These are phyloP conservation scores for Phyllosticta paracitricarpa DNA, from an alignment of 2,329 filamentous ascomycete species.

Conservation along the genomic window DNA sequence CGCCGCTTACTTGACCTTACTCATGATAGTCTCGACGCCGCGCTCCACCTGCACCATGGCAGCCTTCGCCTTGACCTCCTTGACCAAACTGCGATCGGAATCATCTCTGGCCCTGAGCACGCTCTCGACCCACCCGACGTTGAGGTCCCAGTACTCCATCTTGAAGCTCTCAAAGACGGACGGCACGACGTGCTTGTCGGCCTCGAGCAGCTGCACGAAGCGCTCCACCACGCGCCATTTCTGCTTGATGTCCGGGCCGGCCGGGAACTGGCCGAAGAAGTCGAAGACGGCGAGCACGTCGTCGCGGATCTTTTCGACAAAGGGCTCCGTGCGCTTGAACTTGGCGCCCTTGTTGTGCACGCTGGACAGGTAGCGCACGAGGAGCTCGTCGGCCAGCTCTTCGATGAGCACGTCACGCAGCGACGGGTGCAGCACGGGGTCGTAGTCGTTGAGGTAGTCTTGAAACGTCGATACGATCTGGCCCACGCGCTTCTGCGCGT, in stretches of 20 bases:
- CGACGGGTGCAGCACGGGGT: slow-evolving; percentile 71
- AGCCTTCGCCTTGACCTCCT: slow-evolving; percentile 77
- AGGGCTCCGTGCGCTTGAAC: slow-evolving; percentile 78
- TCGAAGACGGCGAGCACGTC: slow-evolving; percentile 85
- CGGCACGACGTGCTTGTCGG: slow-evolving; percentile 63
- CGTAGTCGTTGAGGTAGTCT: slow-evolving; percentile 87
- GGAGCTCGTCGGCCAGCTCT: slow-evolving; percentile 83
- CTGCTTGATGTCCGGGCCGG: slow-evolving; percentile 67
- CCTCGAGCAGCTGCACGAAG: slow-evolving; percentile 67
- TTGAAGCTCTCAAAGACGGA: slow-evolving; percentile 80
- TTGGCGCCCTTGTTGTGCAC: slow-evolving; percentile 86
- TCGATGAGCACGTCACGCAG: slow-evolving; percentile 87
- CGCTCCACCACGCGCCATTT: slow-evolving; percentile 87
- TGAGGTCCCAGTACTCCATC: slow-evolving; percentile 80
- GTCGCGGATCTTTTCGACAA: slow-evolving; percentile 86
- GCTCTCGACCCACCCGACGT: slow-evolving; percentile 90
- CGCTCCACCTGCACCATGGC: slow-evolving; percentile 73
- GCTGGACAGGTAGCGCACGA: slow-evolving; percentile 71
- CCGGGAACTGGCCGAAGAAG: slow-evolving; percentile 66
- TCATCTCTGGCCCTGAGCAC: slow-evolving; percentile 81
- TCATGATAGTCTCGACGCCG: slow-evolving; percentile 87
- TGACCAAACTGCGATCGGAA: slow-evolving; percentile 85
- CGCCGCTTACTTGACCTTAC: slow-evolving; percentile 62
- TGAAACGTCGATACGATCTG: slow-evolving; percentile 92
- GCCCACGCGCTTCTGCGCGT: slow-evolving; percentile 74